A percentile compares a stretch with the other conserved stretches of the same genome.
Conservation (phyloP, 2,329 filamentous ascomycete species). For the Plectosphaerella sp. region DNA sequence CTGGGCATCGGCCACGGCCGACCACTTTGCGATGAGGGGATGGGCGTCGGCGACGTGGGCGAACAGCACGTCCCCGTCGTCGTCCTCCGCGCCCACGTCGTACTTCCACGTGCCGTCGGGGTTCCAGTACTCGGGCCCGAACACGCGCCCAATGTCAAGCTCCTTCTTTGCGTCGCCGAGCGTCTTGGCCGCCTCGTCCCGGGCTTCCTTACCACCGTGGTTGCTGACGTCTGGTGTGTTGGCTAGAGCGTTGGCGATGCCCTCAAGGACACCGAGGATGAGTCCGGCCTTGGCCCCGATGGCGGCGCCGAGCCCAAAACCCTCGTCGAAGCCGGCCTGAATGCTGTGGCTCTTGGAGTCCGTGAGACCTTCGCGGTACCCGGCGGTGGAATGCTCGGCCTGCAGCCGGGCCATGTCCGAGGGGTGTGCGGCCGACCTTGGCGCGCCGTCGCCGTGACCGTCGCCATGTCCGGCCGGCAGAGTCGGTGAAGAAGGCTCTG, state of each 20-base stretch:
- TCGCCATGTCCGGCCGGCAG: background rate
- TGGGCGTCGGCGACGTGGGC: slow-evolving; percentile 62
- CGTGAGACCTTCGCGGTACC: slow-evolving; percentile 85
- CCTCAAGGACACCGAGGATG: slow-evolving; percentile 74
- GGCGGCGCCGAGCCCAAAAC: slow-evolving; percentile 77
- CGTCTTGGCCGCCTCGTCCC: slow-evolving; percentile 18
- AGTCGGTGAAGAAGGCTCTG: slow-evolving; percentile 8
- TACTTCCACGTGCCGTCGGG: slow-evolving; percentile 70
- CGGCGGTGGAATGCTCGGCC: slow-evolving; percentile 73
- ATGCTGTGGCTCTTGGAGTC: slow-evolving; percentile 70
- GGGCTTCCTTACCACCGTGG: background rate
- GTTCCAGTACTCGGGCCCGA: slow-evolving; percentile 62
- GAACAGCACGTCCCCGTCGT: slow-evolving; percentile 43
- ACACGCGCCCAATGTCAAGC: slow-evolving; percentile 57
- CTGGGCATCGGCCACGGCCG: slow-evolving; percentile 24
- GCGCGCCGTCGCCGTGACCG: background rate
- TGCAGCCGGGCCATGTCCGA: slow-evolving; percentile 71
- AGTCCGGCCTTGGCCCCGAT: slow-evolving; percentile 72
- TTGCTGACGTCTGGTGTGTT: slow-evolving; percentile 13
- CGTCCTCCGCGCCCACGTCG: slow-evolving; percentile 35
- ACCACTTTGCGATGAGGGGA: slow-evolving; percentile 64
- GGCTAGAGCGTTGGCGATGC: slow-evolving; percentile 49
- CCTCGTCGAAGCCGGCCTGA: slow-evolving; percentile 88
- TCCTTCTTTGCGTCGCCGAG: slow-evolving; percentile 51
- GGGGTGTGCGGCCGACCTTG: slow-evolving; percentile 26